A percentile compares a stretch with the other conserved stretches of the same genome.
Conservation (phyloP, 2,329 filamentous ascomycete species). For the Beauveria asiatica region DNA sequence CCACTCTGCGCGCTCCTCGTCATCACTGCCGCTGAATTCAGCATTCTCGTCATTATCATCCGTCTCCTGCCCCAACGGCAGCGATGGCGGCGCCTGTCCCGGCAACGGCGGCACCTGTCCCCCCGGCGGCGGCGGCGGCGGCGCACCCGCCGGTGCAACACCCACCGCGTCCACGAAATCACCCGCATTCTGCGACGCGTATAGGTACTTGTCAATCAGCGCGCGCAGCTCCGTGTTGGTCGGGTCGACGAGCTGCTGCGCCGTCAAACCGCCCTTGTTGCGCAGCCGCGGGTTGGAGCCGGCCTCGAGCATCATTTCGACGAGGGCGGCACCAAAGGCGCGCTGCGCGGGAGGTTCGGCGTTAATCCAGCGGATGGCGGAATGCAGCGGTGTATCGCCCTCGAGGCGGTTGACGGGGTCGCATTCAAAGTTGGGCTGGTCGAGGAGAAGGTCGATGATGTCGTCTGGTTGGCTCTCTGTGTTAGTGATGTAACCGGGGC, state of each 20-base stretch:
- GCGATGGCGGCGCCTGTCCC: slow-evolving; percentile 10
- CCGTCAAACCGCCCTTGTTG: slow-evolving; percentile 67
- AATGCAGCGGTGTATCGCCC: slow-evolving; percentile 71
- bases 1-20: slow-evolving; percentile 55
- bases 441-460: slow-evolving; percentile 71
- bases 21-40: slow-evolving; percentile 56
- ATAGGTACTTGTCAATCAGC: slow-evolving; percentile 63
- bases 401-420: slow-evolving; percentile 66
- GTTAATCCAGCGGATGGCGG: slow-evolving; percentile 70
- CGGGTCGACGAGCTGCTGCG: slow-evolving; percentile 66
- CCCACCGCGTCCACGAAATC: slow-evolving; percentile 42
- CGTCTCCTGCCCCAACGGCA: slow-evolving; percentile 23
- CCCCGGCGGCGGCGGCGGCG: slow-evolving; percentile 12
- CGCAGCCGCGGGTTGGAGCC: slow-evolving; percentile 49
- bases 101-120: slow-evolving; percentile 15
- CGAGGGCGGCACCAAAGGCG: slow-evolving; percentile 55
- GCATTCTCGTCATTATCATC: slow-evolving; percentile 44
- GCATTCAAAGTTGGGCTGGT: slow-evolving; percentile 79
- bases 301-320: slow-evolving; percentile 76
- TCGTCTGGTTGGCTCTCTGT: slow-evolving; percentile 51
- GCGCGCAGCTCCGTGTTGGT: slow-evolving; percentile 52
- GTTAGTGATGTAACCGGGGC: not conserved
- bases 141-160: slow-evolving; percentile 11
- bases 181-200: slow-evolving; percentile 48
- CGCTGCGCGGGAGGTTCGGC: slow-evolving; percentile 53